phyloP scores from a whole-genome alignment of 176 grass and related monocot genomes.

The Triticum timopheevii region DNA sequence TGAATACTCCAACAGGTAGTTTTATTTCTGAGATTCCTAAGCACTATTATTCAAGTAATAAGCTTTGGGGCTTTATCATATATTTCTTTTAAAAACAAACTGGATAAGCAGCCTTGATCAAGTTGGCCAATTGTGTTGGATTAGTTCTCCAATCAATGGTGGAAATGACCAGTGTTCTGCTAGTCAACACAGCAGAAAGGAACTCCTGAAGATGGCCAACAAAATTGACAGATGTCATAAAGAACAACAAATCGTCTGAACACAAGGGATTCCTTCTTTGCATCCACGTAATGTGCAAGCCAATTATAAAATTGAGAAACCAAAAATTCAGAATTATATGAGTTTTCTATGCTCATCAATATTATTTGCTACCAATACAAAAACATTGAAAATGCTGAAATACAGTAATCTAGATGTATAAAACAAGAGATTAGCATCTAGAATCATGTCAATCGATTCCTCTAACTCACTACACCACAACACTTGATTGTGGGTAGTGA shows the following conservation, averaged over 20 bases:
- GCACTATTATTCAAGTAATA: not conserved
- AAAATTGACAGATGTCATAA: conserved; percentile 89
- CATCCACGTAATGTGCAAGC: conserved; percentile 67
- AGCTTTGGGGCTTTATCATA: not conserved
- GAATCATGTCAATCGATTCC: not conserved
- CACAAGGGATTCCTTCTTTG: conserved; percentile 68
- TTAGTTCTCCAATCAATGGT: conserved; percentile 65
- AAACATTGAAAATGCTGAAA: not conserved
- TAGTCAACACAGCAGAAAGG: conserved; percentile 67
- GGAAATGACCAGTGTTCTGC: conserved; percentile 71
- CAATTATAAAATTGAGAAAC: conserved; percentile 6
- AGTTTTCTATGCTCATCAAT: not conserved
- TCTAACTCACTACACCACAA: too few relatives aligned
- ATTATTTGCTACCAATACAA: not conserved
- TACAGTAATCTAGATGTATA: not conserved
- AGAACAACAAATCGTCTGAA: conserved; percentile 64
- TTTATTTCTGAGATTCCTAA: not conserved
- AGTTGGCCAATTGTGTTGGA: conserved; percentile 55
- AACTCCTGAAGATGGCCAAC: conserved; percentile 94
- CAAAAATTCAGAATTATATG: not conserved
- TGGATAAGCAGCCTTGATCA: conserved; percentile 63
- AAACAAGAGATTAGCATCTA: not conserved
- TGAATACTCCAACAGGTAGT: not conserved
- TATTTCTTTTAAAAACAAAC: not conserved
- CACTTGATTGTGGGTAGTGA: too few relatives aligned